Evolutionary conservation across 805 yeast species (phyloP).

Genomic region (Candida quercuum): DNA sequence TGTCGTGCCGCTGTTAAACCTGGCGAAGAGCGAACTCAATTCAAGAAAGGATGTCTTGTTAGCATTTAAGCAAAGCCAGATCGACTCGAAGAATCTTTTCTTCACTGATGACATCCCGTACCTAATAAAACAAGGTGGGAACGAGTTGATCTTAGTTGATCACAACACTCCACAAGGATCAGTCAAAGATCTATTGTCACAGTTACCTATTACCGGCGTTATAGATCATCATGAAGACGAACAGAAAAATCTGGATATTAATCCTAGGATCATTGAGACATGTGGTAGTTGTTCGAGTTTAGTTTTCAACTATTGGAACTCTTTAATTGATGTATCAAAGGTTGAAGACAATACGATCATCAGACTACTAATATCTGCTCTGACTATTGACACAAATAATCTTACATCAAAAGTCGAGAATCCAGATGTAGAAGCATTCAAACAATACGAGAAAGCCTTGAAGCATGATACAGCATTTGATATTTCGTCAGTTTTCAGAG

Average conservation of each 20-base stretch:
- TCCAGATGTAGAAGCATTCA: slow-evolving; percentile 45
- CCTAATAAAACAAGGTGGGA: slow-evolving; percentile 13
- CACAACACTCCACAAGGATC: slow-evolving; percentile 67
- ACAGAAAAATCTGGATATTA: slow-evolving; percentile 37
- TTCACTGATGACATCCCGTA: slow-evolving; percentile 63
- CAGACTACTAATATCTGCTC: slow-evolving; percentile 56
- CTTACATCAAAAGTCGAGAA: slow-evolving; percentile 57
- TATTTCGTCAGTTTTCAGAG: slow-evolving; percentile 22
- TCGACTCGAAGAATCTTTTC: slow-evolving; percentile 45
- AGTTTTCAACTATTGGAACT: slow-evolving; percentile 58
- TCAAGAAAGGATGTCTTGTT: slow-evolving; percentile 67
- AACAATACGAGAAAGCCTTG: slow-evolving; percentile 26
- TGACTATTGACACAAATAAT: slow-evolving; percentile 71
- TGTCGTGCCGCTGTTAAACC: slow-evolving; percentile 70
- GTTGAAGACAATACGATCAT: slow-evolving; percentile 9
- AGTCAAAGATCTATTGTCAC: slow-evolving; percentile 17
- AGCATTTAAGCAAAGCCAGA: slow-evolving; percentile 41
- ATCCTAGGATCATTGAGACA: slow-evolving; percentile 56
- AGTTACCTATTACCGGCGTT: slow-evolving; percentile 37
- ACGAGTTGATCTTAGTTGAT: slow-evolving; percentile 67
- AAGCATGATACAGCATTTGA: neutral
- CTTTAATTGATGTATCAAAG: slow-evolving; percentile 11
- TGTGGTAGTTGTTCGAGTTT: slow-evolving; percentile 80
- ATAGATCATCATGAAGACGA: slow-evolving; percentile 90
- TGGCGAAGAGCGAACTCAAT: slow-evolving; percentile 57